Evolutionary conservation across 2,329 filamentous ascomycete genomes (phyloP), one percentile per base, ranked within the genome.

Genomic region (Hymenoscyphus albidus): DNA sequence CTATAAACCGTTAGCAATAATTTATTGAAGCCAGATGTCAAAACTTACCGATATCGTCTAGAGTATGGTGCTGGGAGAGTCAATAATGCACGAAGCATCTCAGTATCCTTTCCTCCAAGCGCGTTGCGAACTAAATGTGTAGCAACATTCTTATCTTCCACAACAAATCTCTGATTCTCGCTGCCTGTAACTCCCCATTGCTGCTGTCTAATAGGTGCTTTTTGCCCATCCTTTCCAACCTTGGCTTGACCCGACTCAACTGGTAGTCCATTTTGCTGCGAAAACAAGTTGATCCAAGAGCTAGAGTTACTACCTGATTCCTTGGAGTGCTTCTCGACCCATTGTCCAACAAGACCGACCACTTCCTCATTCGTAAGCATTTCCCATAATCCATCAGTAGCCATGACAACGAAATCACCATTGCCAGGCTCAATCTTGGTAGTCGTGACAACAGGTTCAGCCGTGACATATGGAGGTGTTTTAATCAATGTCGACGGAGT

Each of bases 311-410:
- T 67, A 39, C 72, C 73, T 6, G 55, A 59, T 13, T 71, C 69
- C 22, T 67, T 42, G 59, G 42, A 80, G 75, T 97, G 90, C 27
- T 86, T 87, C 76, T 99, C 95, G 58, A 99, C 87, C 95, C 95
- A 99, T 77, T 96, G 92, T 16, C 94, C 96, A 4, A 99, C 95
- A 2, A 99, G 85, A 0, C 95, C 95, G 60, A 99, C 91, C 1
- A 97, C 95, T 80, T 99, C 95, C 75, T 99, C 95, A 73, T 98
- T 99, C 58, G 92, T 97, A 67, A 99, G 83, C 95, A 98, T 98
- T 79, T 99, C 95, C 95, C 95, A 99, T 0, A 99, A 83, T 3
- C 95, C 95, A 75, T 99, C 95, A 0, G 95, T 97, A 27, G 95
- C 95, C 82, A 99, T 88, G 67, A 99, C 94, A 13, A 99, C 83